These are phyloP conservation scores for Spiraea crenata DNA, from an alignment of 331 rosid genomes.

Conservation along the genomic window DNA sequence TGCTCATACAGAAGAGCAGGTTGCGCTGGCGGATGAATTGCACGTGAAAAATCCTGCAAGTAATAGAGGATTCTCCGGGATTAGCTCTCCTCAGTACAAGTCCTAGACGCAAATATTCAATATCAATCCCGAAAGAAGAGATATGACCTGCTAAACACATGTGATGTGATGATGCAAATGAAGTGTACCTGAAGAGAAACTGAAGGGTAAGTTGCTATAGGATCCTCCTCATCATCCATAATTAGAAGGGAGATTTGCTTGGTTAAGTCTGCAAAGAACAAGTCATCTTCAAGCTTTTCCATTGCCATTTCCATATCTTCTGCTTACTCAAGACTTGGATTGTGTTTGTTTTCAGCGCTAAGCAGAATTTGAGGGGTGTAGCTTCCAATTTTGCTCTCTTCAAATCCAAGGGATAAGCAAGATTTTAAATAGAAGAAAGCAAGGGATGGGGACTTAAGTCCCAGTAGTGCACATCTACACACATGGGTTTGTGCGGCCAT, in stretches of 20 bases:
- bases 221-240: slow-evolving; percentile 84
- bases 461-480: not conserved
- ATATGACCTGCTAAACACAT: too few relatives aligned
- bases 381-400: not conserved
- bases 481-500: slow-evolving; percentile 51
- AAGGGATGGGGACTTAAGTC: slow-evolving; percentile 31
- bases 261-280: slow-evolving; percentile 78
- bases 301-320: slow-evolving; percentile 58
- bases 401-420: slow-evolving; percentile 22
- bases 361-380: not conserved
- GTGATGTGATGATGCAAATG: not conserved
- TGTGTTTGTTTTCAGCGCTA: not conserved
- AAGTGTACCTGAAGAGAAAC: slow-evolving; percentile 59
- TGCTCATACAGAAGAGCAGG: slow-evolving; percentile 43
- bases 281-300: slow-evolving; percentile 75
- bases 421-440: slow-evolving; percentile 38
- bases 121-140: not conserved
- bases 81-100: too few relatives aligned
- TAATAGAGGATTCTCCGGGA: too few relatives aligned
- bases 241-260: slow-evolving; percentile 81
- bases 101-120: too few relatives aligned
- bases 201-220: slow-evolving; percentile 42
- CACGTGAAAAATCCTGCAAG: slow-evolving; percentile 56
- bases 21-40: slow-evolving; percentile 54
- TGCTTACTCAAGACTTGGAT: slow-evolving; percentile 16